phyloP scores from a whole-genome alignment of 1,139 yeast genomes.

The Pichia sp. region DNA sequence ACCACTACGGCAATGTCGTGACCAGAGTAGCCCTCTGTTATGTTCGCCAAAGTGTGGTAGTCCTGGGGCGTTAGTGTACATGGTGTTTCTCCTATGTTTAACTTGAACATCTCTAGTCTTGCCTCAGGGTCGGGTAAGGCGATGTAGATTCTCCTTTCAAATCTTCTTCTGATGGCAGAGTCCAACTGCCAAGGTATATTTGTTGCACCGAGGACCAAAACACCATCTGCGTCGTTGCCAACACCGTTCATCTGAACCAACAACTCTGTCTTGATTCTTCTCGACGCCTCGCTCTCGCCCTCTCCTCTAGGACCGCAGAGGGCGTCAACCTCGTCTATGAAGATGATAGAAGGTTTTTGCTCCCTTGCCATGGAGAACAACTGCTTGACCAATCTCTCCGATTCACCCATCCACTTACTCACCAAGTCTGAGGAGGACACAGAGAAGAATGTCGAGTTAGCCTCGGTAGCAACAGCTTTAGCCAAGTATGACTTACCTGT shows the following conservation, averaged over 20 bases:
- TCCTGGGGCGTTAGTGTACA: slow-evolving; percentile 73
- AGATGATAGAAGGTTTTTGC: slow-evolving; percentile 89
- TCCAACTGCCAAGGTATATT: slow-evolving; percentile 99
- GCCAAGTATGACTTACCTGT: slow-evolving; percentile 97
- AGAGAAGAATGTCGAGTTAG: slow-evolving; percentile 92
- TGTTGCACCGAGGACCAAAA: slow-evolving; percentile 93
- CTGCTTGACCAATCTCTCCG: slow-evolving; percentile 91
- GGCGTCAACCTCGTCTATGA: slow-evolving; percentile 97
- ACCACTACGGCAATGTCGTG: slow-evolving; percentile 97
- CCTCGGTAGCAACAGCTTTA: slow-evolving; percentile 98
- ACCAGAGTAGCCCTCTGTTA: slow-evolving; percentile 98
- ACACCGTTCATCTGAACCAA: slow-evolving; percentile 99
- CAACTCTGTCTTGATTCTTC: slow-evolving; percentile 93
- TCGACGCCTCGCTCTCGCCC: slow-evolving; percentile 94
- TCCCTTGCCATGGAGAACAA: slow-evolving; percentile 94
- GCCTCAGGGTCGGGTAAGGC: slow-evolving; percentile 92
- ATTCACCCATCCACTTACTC: slow-evolving; percentile 99
- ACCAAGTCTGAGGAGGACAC: slow-evolving; percentile 93
- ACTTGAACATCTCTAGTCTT: slow-evolving; percentile 87
- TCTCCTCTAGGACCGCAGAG: slow-evolving; percentile 98
- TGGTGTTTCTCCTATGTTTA: slow-evolving; percentile 88
- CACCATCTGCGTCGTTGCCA: slow-evolving; percentile 91
- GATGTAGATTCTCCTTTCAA: slow-evolving; percentile 91
- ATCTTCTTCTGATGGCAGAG: slow-evolving; percentile 95
- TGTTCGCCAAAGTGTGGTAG: slow-evolving; percentile 72